Evolutionary conservation across 805 yeast genomes (phyloP).

Genomic region (Ogataea kodamae): DNA sequence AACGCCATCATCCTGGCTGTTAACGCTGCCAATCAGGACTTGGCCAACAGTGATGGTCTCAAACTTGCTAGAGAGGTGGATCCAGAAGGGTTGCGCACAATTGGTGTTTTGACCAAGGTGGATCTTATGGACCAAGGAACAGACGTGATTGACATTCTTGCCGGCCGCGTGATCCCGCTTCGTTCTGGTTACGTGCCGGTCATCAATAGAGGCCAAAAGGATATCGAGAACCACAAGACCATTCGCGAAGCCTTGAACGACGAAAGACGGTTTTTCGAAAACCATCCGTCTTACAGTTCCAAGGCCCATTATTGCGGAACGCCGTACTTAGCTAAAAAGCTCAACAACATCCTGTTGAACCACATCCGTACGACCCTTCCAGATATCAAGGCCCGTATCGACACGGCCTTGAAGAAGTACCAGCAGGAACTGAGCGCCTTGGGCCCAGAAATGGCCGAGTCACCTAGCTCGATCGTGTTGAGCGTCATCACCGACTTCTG

Average conservation of each 20-base stretch:
- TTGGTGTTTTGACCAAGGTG: conserved; percentile 94
- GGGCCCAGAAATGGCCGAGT: conserved; percentile 87
- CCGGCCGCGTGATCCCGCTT: conserved; percentile 93
- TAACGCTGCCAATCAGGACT: conserved; percentile 93
- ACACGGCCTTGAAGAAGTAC: conserved; percentile 78
- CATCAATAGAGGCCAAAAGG: conserved; percentile 95
- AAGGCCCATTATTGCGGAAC: conserved; percentile 98
- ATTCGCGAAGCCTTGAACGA: conserved; percentile 82
- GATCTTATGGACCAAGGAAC: conserved; percentile 98
- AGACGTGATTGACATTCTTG: conserved; percentile 90
- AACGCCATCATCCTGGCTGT: conserved; percentile 93
- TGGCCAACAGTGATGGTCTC: conserved; percentile 95
- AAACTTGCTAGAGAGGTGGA: conserved; percentile 97
- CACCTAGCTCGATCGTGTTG: conserved; percentile 85
- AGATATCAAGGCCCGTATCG: conserved; percentile 88
- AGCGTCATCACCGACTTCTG: conserved; percentile 89
- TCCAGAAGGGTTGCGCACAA: conserved; percentile 92
- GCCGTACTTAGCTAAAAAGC: conserved; percentile 91
- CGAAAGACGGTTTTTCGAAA: conserved; percentile 78
- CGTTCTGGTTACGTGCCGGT: conserved; percentile 97
- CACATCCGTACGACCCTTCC: conserved; percentile 89
- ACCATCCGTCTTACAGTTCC: conserved; percentile 85
- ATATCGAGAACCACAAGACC: conserved; percentile 83
- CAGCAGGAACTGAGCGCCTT: conserved; percentile 70
- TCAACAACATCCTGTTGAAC: conserved; percentile 80